A percentile compares a stretch with the other conserved stretches of the same genome.
phyloP scores from a whole-genome alignment of 176 grass and related monocot genomes.

The Tillandsia fasciculata region DNA sequence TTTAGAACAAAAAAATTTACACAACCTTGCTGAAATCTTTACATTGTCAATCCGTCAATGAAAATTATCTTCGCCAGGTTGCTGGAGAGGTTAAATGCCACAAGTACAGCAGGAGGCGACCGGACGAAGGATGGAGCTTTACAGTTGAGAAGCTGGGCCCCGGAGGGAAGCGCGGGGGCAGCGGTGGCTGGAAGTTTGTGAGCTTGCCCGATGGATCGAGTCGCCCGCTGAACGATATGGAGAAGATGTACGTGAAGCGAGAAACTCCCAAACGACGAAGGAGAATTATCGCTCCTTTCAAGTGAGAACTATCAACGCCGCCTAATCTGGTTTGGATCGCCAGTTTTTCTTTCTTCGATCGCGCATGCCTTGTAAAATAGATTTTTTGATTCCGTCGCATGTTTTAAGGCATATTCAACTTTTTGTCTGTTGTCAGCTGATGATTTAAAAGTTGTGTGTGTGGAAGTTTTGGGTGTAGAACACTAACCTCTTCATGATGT shows the following conservation, averaged over 20 bases:
- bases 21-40: neutral
- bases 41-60: neutral
- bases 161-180: constrained; percentile 44
- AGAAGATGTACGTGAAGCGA: constrained; percentile 95
- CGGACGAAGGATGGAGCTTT: constrained; percentile 70
- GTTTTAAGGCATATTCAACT: neutral
- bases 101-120: constrained; percentile 78
- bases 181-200: constrained; percentile 78
- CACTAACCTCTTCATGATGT: too few species aligned
- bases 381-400: neutral
- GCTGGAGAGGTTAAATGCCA: constrained; percentile 83
- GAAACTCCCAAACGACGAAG: constrained; percentile 67
- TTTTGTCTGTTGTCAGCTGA: too few species aligned
- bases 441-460: neutral
- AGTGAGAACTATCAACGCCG: constrained; percentile 12
- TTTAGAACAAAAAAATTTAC: too few species aligned
- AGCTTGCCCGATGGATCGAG: constrained; percentile 85
- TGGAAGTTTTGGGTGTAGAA: neutral
- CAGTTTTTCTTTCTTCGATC: constrained; percentile 12
- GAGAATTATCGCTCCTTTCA: constrained; percentile 84
- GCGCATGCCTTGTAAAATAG: constrained; percentile 20
- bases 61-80: constrained; percentile 31
- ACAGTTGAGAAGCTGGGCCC: constrained; percentile 82
- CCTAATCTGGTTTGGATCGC: neutral
- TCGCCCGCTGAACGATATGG: constrained; percentile 61